Conservation (phyloP, 306 rosid species). For the Cajanus cajan region DNA sequence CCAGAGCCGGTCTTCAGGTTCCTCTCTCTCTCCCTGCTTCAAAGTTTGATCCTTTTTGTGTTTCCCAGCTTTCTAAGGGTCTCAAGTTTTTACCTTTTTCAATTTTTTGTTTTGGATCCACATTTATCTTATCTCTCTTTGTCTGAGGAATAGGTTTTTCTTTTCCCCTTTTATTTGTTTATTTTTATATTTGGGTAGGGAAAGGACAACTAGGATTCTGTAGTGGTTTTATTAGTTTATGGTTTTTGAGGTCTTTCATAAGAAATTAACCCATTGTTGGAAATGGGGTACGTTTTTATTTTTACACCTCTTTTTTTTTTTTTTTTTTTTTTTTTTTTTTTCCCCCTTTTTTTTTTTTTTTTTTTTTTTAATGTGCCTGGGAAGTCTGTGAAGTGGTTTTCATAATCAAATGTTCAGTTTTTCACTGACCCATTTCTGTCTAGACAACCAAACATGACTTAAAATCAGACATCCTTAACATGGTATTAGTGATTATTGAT, state of each 20-base stretch:
- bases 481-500: no score
- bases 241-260: not conserved
- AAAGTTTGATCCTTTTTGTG: not conserved
- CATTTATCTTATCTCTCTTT: not conserved
- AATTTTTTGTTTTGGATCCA: not conserved
- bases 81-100: not conserved
- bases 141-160: not conserved
- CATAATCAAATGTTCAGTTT: no score
- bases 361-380: no score
- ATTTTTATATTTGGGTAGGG: not conserved
- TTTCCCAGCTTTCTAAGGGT: not conserved
- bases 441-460: no score
- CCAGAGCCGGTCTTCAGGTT: constrained; percentile 86
- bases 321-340: no score
- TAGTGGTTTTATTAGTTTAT: not conserved
- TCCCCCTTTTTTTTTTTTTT: no score
- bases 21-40: not conserved
- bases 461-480: no score
- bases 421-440: no score
- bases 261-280: not conserved
- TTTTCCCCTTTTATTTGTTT: not conserved
- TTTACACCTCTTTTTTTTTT: not conserved
- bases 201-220: not conserved
- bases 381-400: no score
- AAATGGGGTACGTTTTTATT: not conserved